phyloP scores from a whole-genome alignment of 1,139 yeast genomes.

The Pichia sp. region DNA sequence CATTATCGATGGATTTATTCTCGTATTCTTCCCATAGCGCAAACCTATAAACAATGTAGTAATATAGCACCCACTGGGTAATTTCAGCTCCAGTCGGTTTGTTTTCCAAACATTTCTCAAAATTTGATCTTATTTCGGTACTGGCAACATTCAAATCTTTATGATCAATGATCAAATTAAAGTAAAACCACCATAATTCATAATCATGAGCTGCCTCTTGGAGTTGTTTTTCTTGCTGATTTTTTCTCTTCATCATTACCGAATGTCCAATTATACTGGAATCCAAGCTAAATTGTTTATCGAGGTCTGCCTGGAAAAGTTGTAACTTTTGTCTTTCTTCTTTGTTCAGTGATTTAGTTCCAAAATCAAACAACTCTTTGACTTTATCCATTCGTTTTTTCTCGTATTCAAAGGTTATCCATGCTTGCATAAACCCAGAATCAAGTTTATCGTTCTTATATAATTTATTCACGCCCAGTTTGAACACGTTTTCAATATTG shows the following conservation, averaged over 20 bases:
- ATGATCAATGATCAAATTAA: constrained; percentile 37
- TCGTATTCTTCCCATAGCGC: constrained; percentile 56
- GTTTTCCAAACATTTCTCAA: constrained; percentile 25
- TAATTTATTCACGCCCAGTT: constrained; percentile 54
- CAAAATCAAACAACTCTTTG: constrained; percentile 48
- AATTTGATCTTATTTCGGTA: constrained; percentile 28
- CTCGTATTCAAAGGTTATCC: constrained; percentile 71
- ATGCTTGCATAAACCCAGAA: constrained; percentile 37
- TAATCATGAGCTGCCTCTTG: constrained; percentile 45
- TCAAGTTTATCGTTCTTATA: constrained; percentile 24
- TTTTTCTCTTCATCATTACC: constrained; percentile 44
- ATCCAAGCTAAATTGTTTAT: constrained; percentile 51
- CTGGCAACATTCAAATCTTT: constrained; percentile 15
- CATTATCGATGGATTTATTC: constrained; percentile 33
- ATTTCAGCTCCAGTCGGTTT: constrained; percentile 25
- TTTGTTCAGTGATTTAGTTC: constrained; percentile 38
- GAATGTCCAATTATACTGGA: constrained; percentile 44
- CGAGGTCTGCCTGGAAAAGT: constrained; percentile 48
- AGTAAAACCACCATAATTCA: constrained; percentile 76
- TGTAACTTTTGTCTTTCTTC: constrained; percentile 33
- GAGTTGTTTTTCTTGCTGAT: constrained; percentile 45
- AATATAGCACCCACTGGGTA: constrained; percentile 56
- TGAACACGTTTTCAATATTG: constrained; percentile 55
- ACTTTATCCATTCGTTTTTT: constrained; percentile 51
- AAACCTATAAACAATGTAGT: constrained; percentile 62